A percentile compares a stretch with the other conserved stretches of the same genome.
Conservation (phyloP, 352 stramenopile genomes). For the Globisporangium cederbergense region DNA sequence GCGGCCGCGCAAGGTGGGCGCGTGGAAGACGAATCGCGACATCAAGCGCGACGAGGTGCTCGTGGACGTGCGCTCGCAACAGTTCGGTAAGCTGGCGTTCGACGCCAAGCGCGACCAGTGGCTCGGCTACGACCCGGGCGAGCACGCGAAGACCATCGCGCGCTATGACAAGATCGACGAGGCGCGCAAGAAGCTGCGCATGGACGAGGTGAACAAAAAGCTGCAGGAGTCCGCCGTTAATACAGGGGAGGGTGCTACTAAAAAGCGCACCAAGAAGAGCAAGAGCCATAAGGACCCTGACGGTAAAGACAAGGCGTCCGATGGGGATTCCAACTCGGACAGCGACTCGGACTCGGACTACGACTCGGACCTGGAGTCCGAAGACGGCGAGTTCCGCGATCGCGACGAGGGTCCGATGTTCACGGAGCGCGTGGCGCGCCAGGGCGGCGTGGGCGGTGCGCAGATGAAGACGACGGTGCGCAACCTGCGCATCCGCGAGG, state of each 20-base stretch:
- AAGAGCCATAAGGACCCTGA: conserved; percentile 22
- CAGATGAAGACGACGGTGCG: conserved; percentile 98
- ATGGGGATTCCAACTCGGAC: conserved; percentile 24
- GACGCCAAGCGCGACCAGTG: conserved; percentile 97
- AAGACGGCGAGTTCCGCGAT: conserved; percentile 90
- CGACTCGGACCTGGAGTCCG: conserved; percentile 85
- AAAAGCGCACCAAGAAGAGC: conserved; percentile 24
- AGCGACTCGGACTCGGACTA: conserved; percentile 90
- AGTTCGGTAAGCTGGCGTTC: conserved; percentile 94
- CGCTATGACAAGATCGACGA: conserved; percentile 83
- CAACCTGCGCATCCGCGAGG: conserved; percentile 98
- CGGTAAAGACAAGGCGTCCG: conserved; percentile 18
- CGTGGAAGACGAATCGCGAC: conserved; percentile 92
- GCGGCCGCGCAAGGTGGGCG: conserved; percentile 86
- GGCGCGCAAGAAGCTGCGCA: conserved; percentile 71
- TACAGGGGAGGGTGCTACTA: conserved; percentile 20
- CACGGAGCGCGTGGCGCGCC: conserved; percentile 90
- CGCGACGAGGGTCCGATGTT: conserved; percentile 93
- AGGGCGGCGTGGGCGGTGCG: conserved; percentile 95
- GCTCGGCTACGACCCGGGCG: conserved; percentile 91
- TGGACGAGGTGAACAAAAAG: conserved; percentile 78
- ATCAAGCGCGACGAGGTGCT: conserved; percentile 83
- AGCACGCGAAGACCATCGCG: conserved; percentile 74
- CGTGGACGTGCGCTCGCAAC: conserved; percentile 82
- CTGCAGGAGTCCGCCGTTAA: conserved; percentile 30